phyloP scores from a whole-genome alignment of 208 protist genomes.

The Phytomonas francai region DNA sequence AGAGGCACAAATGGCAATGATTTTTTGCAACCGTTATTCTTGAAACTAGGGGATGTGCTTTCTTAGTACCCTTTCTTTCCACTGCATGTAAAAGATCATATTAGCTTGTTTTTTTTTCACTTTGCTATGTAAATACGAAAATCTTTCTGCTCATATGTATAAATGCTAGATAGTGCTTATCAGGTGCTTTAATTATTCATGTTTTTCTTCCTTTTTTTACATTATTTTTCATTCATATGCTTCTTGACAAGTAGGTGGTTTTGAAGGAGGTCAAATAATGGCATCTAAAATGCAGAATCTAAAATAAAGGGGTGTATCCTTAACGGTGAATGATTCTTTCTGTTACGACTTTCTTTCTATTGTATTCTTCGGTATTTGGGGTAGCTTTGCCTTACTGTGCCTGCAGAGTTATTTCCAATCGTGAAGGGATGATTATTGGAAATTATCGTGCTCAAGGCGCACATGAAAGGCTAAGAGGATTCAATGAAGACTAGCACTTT shows the following conservation, averaged over 20 bases:
- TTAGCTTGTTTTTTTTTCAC: neutral
- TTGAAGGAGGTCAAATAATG: neutral
- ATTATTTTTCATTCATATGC: neutral
- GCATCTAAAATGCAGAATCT: neutral
- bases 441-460: neutral
- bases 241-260: neutral
- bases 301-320: neutral
- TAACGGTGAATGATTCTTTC: neutral
- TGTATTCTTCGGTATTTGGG: neutral
- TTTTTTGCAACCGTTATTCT: constrained; percentile 5
- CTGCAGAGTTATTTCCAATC: neutral
- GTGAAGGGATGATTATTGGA: neutral
- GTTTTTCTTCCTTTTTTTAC: constrained; percentile 10
- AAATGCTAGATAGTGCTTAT: neutral
- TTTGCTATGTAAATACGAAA: neutral
- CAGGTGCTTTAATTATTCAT: neutral
- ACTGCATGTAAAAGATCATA: neutral
- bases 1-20: neutral
- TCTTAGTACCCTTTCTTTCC: neutral
- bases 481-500: neutral
- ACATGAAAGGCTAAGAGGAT: neutral
- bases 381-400: neutral
- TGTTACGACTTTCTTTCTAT: neutral
- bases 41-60: neutral
- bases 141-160: neutral